Evolutionary conservation across 352 stramenopile species (phyloP).

Genomic region (Lagenidium sp.): DNA sequence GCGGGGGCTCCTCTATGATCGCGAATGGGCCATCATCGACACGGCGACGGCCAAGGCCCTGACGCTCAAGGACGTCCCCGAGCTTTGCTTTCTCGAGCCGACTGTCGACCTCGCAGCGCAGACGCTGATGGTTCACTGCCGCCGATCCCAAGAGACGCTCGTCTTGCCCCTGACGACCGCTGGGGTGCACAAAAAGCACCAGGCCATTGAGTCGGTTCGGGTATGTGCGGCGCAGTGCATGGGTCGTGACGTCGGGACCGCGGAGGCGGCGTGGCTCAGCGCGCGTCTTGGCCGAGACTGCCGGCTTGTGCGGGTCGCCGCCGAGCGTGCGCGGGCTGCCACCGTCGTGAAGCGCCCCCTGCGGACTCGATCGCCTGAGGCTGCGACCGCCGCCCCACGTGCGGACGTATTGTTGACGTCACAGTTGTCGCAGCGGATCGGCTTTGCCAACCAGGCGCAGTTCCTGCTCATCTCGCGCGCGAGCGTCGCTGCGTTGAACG

Average conservation of each 20-base stretch:
- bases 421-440: slow-evolving; percentile 17
- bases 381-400: too few relatives aligned
- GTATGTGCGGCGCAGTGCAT: slow-evolving; percentile 49
- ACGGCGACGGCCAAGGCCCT: slow-evolving; percentile 28
- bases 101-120: slow-evolving; percentile 46
- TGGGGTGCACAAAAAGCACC: slow-evolving; percentile 1
- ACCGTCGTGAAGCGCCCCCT: not conserved
- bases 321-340: slow-evolving; percentile 25
- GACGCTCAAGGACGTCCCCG: slow-evolving; percentile 44
- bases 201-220: slow-evolving; percentile 22
- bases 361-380: too few relatives aligned
- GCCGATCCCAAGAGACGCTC: slow-evolving; percentile 2
- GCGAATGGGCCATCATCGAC: slow-evolving; percentile 74
- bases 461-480: slow-evolving; percentile 52
- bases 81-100: slow-evolving; percentile 55
- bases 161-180: slow-evolving; percentile 2
- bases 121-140: slow-evolving; percentile 36
- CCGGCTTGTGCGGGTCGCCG: slow-evolving; percentile 54
- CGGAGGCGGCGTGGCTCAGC: slow-evolving; percentile 61
- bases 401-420: too few relatives aligned
- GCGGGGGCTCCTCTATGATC: slow-evolving; percentile 54
- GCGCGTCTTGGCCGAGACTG: slow-evolving; percentile 47
- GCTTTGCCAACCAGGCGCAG: slow-evolving; percentile 70
- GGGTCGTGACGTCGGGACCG: slow-evolving; percentile 33
- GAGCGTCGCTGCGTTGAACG: slow-evolving; percentile 46